phyloP scores from a whole-genome alignment of 768 basidiomycete species.

The Phylloporus sp. region DNA sequence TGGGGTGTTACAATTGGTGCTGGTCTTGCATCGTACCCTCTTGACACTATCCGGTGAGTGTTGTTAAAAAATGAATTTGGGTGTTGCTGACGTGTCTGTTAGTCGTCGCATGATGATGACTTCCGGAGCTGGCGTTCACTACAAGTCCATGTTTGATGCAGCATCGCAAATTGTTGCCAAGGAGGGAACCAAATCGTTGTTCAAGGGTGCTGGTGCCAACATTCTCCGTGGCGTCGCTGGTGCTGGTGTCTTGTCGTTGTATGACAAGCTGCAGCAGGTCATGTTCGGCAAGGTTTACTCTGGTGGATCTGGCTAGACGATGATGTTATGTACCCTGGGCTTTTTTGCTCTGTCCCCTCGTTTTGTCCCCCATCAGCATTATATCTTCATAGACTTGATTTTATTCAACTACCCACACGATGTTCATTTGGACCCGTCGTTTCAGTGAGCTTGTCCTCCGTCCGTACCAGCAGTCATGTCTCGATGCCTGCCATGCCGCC shows the following conservation, averaged over 20 bases:
- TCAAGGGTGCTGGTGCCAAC: conserved; percentile 98
- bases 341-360: conserved; percentile 30
- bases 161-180: conserved; percentile 91
- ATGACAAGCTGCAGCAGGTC: conserved; percentile 96
- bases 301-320: conserved; percentile 56
- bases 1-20: conserved; percentile 99
- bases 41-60: conserved; percentile 79
- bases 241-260: conserved; percentile 98
- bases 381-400: conserved; percentile 34
- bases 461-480: conserved; percentile 86
- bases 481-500: conserved; percentile 73
- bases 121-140: conserved; percentile 90
- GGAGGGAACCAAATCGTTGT: conserved; percentile 93
- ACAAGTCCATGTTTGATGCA: conserved; percentile 99
- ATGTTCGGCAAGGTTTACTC: conserved; percentile 99
- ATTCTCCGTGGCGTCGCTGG: conserved; percentile 99
- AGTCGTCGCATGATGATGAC: conserved; percentile 99
- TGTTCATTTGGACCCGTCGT: neutral
- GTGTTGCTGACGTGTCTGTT: conserved; percentile 20
- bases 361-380: conserved; percentile 18
- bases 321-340: conserved; percentile 20
- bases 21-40: conserved; percentile 96
- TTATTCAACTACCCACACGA: conserved; percentile 25
- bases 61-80: neutral
- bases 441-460: conserved; percentile 42